Evolutionary conservation across 2,329 filamentous ascomycete species (phyloP).

Genomic region (Karstenula rhodostoma): DNA sequence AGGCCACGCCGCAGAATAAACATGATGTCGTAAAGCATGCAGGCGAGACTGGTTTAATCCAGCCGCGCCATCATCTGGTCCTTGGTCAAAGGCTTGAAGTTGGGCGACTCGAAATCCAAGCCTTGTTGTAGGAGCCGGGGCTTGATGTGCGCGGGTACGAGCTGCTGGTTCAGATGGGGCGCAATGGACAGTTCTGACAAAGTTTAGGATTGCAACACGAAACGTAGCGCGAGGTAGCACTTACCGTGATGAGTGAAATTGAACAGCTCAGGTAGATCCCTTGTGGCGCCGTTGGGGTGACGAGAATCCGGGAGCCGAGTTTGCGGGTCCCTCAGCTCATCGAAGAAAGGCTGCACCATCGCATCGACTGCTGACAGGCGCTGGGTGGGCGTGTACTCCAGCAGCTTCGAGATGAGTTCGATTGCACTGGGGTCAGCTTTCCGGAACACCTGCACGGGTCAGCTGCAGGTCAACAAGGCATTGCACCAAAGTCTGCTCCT

Average conservation of each 20-base stretch:
- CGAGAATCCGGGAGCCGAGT: constrained; percentile 94
- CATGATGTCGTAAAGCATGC: constrained; percentile 53
- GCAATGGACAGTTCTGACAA: constrained; percentile 90
- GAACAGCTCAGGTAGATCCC: constrained; percentile 87
- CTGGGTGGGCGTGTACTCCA: constrained; percentile 98
- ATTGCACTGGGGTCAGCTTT: constrained; percentile 94
- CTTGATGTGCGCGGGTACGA: constrained; percentile 85
- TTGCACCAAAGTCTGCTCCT: constrained; percentile 21
- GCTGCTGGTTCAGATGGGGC: constrained; percentile 82
- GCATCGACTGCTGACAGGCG: constrained; percentile 92
- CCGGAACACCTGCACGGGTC: constrained; percentile 76
- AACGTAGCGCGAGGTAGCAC: constrained; percentile 40
- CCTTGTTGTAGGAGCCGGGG: constrained; percentile 77
- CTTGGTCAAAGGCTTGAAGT: constrained; percentile 88
- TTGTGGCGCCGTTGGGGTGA: constrained; percentile 79
- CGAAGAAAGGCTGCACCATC: constrained; percentile 98
- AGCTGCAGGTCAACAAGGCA: constrained; percentile 15
- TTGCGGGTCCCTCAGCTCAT: constrained; percentile 90
- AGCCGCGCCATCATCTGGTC: constrained; percentile 98
- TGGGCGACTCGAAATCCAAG: constrained; percentile 81
- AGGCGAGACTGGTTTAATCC: constrained; percentile 66
- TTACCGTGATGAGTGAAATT: constrained; percentile 94
- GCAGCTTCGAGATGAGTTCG: constrained; percentile 88
- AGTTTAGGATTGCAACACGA: constrained; percentile 25
- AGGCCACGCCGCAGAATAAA: constrained; percentile 48